phyloP scores from a whole-genome alignment of 2,329 filamentous ascomycete genomes.

The Nemania sp. region DNA sequence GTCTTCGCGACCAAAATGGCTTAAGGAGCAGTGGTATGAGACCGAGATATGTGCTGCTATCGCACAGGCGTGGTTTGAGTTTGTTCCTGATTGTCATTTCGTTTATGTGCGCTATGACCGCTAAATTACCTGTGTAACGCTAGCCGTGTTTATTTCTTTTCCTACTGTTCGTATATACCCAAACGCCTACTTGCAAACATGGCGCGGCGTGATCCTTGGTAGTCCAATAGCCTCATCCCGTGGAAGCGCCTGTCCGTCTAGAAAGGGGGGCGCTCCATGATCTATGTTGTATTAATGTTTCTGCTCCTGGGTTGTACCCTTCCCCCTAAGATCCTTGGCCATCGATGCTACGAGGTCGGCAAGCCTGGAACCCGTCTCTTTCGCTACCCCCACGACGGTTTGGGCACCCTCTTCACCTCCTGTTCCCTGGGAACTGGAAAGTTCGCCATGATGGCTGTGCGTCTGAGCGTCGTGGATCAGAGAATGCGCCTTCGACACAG shows the following conservation, averaged over 20 bases:
- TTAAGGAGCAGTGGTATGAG: too few relatives aligned
- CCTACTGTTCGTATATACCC: background rate
- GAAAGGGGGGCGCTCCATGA: background rate
- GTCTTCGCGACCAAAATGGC: too few relatives aligned
- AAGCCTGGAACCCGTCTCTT: conserved; percentile 34
- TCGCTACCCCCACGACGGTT: conserved; percentile 27
- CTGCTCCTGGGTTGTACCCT: conserved; percentile 13
- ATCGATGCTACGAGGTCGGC: conserved; percentile 38
- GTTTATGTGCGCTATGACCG: too few relatives aligned
- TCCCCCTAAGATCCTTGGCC: conserved; percentile 33
- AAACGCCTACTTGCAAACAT: background rate
- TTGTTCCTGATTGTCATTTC: too few relatives aligned
- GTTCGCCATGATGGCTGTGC: conserved; percentile 7
- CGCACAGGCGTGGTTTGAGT: too few relatives aligned
- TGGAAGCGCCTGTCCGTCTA: background rate
- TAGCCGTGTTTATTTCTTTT: background rate
- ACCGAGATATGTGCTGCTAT: too few relatives aligned
- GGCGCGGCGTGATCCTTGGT: background rate
- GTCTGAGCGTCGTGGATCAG: conserved; percentile 19
- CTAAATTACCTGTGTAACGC: too few relatives aligned
- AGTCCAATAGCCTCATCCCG: background rate
- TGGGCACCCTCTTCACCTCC: conserved; percentile 23
- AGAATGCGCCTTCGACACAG: conserved; percentile 19
- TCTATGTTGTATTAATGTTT: conserved; percentile 1
- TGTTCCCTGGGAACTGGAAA: conserved; percentile 1